Conservation (phyloP, 805 yeast genomes). For the Saccharomycopsis sp. region DNA sequence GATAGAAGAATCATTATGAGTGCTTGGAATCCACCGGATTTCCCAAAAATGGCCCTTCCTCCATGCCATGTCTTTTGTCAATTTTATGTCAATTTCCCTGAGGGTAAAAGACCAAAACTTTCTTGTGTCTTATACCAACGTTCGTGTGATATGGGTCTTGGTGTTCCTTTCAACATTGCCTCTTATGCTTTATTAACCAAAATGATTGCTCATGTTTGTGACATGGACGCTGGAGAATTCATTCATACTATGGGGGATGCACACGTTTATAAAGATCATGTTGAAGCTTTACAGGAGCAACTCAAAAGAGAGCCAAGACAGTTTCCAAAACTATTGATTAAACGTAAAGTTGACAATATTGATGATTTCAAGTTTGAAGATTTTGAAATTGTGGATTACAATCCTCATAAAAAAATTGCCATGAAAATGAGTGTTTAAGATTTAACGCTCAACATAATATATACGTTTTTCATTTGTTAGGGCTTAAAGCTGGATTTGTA, state of each 20-base stretch:
- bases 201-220: conserved; percentile 95
- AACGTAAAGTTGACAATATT: conserved; percentile 55
- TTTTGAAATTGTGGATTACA: conserved; percentile 68
- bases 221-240: conserved; percentile 91
- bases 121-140: conserved; percentile 91
- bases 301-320: conserved; percentile 58
- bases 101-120: conserved; percentile 47
- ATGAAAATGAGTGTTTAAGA: conserved; percentile 97
- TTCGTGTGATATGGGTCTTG: conserved; percentile 99
- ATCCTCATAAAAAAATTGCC: conserved; percentile 74
- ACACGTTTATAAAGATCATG: conserved; percentile 88
- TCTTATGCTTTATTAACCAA: conserved; percentile 86
- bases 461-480: background rate
- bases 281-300: conserved; percentile 83
- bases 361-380: conserved; percentile 89
- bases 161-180: conserved; percentile 97
- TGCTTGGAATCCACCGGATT: conserved; percentile 99
- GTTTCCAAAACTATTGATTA: conserved; percentile 73
- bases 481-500: no score
- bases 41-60: conserved; percentile 89
- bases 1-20: conserved; percentile 90
- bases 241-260: conserved; percentile 96
- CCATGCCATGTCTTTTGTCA: conserved; percentile 98
- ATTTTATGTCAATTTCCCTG: conserved; percentile 84
- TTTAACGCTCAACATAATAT: background rate